These are phyloP conservation scores for Acer negundo DNA, from an alignment of 345 rosid genomes.

Conservation along the genomic window DNA sequence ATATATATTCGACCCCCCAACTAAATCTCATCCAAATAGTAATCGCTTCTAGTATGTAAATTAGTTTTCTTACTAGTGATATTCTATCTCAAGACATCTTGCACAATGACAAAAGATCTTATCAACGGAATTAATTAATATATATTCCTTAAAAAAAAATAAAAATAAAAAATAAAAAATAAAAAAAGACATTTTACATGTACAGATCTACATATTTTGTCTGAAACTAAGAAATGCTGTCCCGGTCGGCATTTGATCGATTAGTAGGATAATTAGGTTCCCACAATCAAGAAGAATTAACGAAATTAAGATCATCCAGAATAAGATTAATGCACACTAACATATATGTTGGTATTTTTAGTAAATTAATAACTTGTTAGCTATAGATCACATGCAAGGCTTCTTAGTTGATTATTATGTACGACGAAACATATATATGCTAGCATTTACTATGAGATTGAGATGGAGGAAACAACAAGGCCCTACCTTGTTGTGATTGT, in stretches of 20 bases:
- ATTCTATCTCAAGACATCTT: neutral
- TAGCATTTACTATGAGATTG: neutral
- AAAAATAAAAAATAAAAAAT: no score
- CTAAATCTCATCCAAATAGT: neutral
- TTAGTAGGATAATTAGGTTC: no score
- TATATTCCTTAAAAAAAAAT: no score
- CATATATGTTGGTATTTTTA: neutral
- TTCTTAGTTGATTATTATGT: neutral
- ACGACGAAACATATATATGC: neutral
- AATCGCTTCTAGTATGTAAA: no score
- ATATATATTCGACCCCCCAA: no score
- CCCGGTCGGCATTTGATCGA: neutral
- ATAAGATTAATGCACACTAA: neutral
- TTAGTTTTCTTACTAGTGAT: neutral
- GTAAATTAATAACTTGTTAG: neutral
- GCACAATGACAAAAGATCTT: neutral
- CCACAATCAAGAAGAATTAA: no score
- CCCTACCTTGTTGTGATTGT: neutral
- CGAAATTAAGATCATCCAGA: neutral
- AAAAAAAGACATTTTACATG: no score
- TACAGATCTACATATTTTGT: neutral
- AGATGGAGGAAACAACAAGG: conserved; percentile 7
- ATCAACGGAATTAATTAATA: no score
- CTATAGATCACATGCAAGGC: neutral
- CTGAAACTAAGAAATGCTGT: no score